phyloP scores from a whole-genome alignment of 768 basidiomycete species.

The Xerocomus potaroensis region DNA sequence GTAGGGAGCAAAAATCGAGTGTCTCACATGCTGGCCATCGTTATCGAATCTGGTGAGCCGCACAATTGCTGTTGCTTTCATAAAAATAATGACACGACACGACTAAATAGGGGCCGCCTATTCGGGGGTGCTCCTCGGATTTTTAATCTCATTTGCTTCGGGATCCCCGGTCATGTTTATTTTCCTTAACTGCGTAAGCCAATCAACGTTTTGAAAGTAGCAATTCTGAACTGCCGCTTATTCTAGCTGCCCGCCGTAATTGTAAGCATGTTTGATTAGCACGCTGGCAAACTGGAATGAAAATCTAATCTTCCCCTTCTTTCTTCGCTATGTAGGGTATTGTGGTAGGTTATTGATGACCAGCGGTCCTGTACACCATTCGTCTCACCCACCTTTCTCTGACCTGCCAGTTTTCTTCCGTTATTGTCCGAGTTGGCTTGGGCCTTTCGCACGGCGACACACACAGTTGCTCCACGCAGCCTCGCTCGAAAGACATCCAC shows the following conservation, averaged over 20 bases:
- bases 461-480: background rate
- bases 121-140: slow-evolving; percentile 7
- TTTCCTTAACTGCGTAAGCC: slow-evolving; percentile 13
- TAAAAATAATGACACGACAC: background rate
- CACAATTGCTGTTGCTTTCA: no score
- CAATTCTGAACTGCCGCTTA: background rate
- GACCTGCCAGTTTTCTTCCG: slow-evolving; percentile 15
- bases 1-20: background rate
- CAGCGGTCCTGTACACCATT: no score
- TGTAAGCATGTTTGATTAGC: slow-evolving; percentile 10
- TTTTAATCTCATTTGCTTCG: slow-evolving; percentile 8
- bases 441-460: slow-evolving; percentile 15
- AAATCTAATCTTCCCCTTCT: no score
- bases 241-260: slow-evolving; percentile 12
- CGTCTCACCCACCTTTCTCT: background rate
- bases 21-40: background rate
- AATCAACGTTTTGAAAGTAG: background rate
- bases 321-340: slow-evolving; percentile 7
- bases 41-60: slow-evolving; percentile 1
- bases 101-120: background rate
- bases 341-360: slow-evolving; percentile 18
- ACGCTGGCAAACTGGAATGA: no score
- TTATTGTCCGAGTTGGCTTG: slow-evolving; percentile 22
- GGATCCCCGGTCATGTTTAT: slow-evolving; percentile 3
- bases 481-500: background rate